Percentiles rank a stretch among this genome's conserved stretches.
phyloP scores from a whole-genome alignment of 1,284 basidiomycete species.

The Malassezia cuniculi region DNA sequence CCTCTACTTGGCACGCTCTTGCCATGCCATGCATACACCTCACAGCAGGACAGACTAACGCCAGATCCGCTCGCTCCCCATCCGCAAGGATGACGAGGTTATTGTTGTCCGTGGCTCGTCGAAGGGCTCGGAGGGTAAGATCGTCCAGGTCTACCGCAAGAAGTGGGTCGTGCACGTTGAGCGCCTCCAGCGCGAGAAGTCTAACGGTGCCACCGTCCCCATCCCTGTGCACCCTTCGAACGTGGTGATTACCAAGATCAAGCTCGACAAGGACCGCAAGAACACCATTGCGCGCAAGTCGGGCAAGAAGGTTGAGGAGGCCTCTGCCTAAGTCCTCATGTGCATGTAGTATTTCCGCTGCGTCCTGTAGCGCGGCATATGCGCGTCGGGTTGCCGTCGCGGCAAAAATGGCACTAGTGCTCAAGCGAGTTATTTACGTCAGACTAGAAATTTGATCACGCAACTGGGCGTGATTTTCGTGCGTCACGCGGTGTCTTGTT shows the following conservation, averaged over 20 bases:
- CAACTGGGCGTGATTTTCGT: too few species aligned
- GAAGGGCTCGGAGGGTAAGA: constrained; percentile 66
- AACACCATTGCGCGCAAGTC: constrained; percentile 37
- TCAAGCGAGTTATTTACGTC: too few species aligned
- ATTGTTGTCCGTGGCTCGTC: constrained; percentile 63
- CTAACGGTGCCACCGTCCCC: constrained; percentile 82
- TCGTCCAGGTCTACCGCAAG: constrained; percentile 76
- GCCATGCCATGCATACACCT: background rate
- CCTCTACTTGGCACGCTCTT: background rate
- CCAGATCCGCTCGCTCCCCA: constrained; percentile 77
- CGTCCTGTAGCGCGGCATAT: too few species aligned
- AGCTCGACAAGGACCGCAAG: constrained; percentile 45
- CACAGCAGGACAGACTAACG: constrained; percentile 3
- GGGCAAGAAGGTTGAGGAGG: constrained; percentile 23
- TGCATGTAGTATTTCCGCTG: constrained; percentile 14
- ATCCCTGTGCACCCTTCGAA: constrained; percentile 96
- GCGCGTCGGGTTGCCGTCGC: too few species aligned
- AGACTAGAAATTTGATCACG: too few species aligned
- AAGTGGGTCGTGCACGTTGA: constrained; percentile 99
- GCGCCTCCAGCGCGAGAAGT: constrained; percentile 94
- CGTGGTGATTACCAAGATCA: constrained; percentile 61
- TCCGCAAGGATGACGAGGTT: constrained; percentile 98
- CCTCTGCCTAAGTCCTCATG: constrained; percentile 13
- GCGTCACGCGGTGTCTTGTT: too few species aligned
- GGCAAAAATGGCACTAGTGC: too few species aligned